phyloP scores from a whole-genome alignment of 331 rosid genomes.

The Cydonia oblonga region DNA sequence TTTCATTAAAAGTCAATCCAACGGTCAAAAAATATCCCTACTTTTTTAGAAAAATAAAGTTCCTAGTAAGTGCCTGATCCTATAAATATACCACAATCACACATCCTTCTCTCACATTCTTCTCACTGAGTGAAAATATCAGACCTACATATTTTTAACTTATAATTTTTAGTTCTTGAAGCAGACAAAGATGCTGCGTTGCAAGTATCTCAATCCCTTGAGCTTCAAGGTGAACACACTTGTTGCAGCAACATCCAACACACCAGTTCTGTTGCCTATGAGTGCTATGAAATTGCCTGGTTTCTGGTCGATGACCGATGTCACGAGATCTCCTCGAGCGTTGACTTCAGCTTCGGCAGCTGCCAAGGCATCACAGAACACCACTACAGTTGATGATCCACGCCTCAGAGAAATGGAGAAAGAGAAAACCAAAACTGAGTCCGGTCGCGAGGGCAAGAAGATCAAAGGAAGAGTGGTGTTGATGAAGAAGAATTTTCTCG shows the following conservation, averaged over 20 bases:
- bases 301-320: background rate
- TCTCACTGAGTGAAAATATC: background rate
- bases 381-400: background rate
- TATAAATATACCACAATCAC: background rate
- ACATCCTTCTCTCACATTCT: background rate
- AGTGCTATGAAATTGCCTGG: background rate
- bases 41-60: too few species aligned
- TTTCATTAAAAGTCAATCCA: too few species aligned
- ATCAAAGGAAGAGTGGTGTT: slow-evolving; percentile 18
- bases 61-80: too few species aligned
- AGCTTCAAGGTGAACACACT: background rate
- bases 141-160: background rate
- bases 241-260: background rate
- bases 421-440: background rate
- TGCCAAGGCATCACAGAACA: slow-evolving; percentile 2
- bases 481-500: slow-evolving; percentile 31
- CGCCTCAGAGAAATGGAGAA: background rate
- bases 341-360: slow-evolving; percentile 1
- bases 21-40: too few species aligned
- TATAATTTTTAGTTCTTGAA: background rate
- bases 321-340: background rate
- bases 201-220: background rate
- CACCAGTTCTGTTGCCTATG: background rate
- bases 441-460: background rate
- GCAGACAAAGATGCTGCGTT: background rate